Evolutionary conservation across 352 stramenopile species (phyloP), one percentile per base, ranked within the genome.

Genomic region (Vaucheria bursata): DNA sequence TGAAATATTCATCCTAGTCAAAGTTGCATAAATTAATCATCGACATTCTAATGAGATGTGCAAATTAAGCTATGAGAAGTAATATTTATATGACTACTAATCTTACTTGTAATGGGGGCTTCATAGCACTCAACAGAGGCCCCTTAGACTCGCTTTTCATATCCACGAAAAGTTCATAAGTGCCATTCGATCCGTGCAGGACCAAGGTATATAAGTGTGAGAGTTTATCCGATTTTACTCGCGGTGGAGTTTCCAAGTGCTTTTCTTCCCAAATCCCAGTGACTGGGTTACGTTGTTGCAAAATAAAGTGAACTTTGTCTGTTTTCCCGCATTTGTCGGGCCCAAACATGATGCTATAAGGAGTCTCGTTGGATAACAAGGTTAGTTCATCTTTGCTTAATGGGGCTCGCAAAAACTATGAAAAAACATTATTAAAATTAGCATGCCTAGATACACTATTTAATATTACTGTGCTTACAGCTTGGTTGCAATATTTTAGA

Each of bases 281-380:
- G 31, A 94, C 66, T 0, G 92, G 93, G 87, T 96, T 97, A 84
- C 94, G 87, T 87, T 97, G 90, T 81, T 94, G 89, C 81, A 97
- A 92, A 75, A 97, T 97, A 34, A 97, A 91, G 74, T 97, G 93
- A 5, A 95, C 89, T 81, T 97, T 97, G 84, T 97, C 92, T 79
- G 85, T 97, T 7, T 85, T 80, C 45, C 93, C 93, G 64, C 93
- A 97, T 76, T 94, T 94, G 84, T 97, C 93, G 0, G 93, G 93
- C 0, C 93, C 93, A 85, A 97, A 97, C 93, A 97, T 97, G 85
- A 97, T 90, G 72, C 91, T 88, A 77, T 96, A 97, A 34, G 91
- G 92, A 64, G 91, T 92, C 35, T 86, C 77, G 80, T 95, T 89
- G 69, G 88, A 89, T 68, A 96, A 91, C 5, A 71, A 69, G 31